Percentiles rank a stretch among this genome's conserved stretches.
phyloP scores from a whole-genome alignment of 1,284 basidiomycete species.

The Ceratorhiza oryzae-sativae region DNA sequence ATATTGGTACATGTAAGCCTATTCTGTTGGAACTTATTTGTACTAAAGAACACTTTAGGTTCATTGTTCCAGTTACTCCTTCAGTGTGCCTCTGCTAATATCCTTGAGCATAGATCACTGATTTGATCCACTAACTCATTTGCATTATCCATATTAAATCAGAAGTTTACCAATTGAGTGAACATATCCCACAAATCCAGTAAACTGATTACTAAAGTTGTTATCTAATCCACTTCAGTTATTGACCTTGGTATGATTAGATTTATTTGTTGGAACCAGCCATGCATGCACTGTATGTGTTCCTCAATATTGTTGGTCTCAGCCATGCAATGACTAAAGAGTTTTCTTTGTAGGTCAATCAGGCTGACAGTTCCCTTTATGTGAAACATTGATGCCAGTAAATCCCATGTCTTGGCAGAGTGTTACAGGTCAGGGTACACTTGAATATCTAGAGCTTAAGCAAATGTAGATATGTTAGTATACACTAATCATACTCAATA shows the following conservation, averaged over 20 bases:
- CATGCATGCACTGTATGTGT: background rate
- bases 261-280: too few relatives aligned
- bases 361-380: constrained; percentile 7
- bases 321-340: constrained; percentile 18
- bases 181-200: too few relatives aligned
- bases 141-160: background rate
- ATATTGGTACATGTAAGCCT: background rate
- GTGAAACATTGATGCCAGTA: background rate
- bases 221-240: background rate
- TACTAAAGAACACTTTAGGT: background rate
- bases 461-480: too few relatives aligned
- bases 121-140: background rate
- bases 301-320: background rate
- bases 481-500: too few relatives aligned
- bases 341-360: constrained; percentile 8
- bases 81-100: background rate
- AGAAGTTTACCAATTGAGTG: constrained; percentile 11
- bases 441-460: too few relatives aligned
- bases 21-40: background rate
- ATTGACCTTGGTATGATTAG: background rate
- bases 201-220: constrained; percentile 2
- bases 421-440: too few relatives aligned
- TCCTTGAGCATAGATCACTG: background rate
- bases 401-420: background rate
- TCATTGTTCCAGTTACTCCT: background rate